phyloP scores from a whole-genome alignment of 345 rosid genomes.

The Salix arbutifolia region DNA sequence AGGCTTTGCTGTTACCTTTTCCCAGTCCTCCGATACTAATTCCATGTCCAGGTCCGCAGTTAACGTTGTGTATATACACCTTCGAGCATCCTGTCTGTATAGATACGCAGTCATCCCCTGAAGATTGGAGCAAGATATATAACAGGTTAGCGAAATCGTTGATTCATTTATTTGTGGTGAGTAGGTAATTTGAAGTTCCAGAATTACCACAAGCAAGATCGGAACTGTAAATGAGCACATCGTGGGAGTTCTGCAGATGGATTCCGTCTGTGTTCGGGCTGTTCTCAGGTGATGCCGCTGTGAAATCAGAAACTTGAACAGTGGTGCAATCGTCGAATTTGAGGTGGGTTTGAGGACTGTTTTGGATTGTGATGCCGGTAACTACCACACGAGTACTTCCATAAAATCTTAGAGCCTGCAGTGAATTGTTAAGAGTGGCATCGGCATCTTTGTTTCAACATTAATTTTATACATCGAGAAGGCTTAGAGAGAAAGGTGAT shows the following conservation, averaged over 20 bases:
- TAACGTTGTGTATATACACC: conserved; percentile 57
- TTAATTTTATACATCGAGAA: background rate
- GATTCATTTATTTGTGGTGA: background rate
- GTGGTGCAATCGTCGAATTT: conserved; percentile 63
- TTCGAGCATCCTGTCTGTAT: conserved; percentile 87
- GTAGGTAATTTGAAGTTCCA: background rate
- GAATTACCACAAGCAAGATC: conserved; percentile 69
- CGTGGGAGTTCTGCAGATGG: conserved; percentile 74
- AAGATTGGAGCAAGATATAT: conserved; percentile 8
- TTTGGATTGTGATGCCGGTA: conserved; percentile 73
- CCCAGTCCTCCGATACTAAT: conserved; percentile 94
- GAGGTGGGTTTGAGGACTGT: conserved; percentile 88
- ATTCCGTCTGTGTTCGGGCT: conserved; percentile 89
- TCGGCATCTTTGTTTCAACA: background rate
- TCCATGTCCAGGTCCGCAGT: conserved; percentile 93
- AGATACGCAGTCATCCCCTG: conserved; percentile 92
- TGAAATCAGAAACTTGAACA: conserved; percentile 62
- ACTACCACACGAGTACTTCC: conserved; percentile 68
- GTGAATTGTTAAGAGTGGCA: background rate
- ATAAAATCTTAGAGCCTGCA: conserved; percentile 78
- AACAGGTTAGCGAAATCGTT: no score
- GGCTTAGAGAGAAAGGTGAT: conserved; percentile 7
- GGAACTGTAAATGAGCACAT: conserved; percentile 51
- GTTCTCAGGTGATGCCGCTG: conserved; percentile 58
- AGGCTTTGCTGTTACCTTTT: conserved; percentile 59